phyloP scores from a whole-genome alignment of 768 basidiomycete species.

The Tulasnella sp. region DNA sequence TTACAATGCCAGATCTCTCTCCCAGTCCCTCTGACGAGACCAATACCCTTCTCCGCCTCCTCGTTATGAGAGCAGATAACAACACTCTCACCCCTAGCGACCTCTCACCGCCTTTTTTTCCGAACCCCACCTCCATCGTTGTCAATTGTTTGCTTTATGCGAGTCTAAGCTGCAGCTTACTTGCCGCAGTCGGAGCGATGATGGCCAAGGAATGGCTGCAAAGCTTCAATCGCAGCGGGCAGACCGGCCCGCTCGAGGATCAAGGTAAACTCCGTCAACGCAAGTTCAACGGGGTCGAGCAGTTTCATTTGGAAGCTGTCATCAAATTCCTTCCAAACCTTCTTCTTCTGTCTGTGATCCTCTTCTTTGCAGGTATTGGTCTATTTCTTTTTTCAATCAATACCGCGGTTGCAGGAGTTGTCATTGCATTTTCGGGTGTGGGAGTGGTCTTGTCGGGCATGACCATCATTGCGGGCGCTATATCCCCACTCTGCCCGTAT shows the following conservation, averaged over 20 bases:
- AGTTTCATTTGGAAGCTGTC: not conserved
- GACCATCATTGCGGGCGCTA: not conserved
- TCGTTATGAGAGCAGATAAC: too few species aligned
- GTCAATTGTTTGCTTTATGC: too few species aligned
- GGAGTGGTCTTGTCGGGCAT: not conserved
- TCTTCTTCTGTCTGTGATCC: not conserved
- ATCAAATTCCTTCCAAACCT: constrained; percentile 10
- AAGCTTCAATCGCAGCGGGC: constrained; percentile 1
- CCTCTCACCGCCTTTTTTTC: too few species aligned
- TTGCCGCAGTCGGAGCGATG: too few species aligned
- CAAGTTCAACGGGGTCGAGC: constrained; percentile 8
- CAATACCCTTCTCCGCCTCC: too few species aligned
- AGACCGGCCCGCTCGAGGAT: not conserved
- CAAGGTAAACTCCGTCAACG: not conserved
- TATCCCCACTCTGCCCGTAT: constrained; percentile 1
- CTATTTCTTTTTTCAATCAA: constrained; percentile 12
- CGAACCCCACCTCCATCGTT: too few species aligned
- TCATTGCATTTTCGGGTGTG: constrained; percentile 5
- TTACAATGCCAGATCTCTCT: too few species aligned
- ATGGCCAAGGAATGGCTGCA: constrained; percentile 23
- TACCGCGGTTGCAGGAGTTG: not conserved
- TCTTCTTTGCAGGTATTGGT: constrained; percentile 11
- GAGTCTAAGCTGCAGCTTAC: too few species aligned
- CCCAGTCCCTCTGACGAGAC: too few species aligned
- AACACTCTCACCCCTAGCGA: too few species aligned